Conservation (phyloP, 2,329 filamentous ascomycete genomes). For the Annulohypoxylon truncatum region DNA sequence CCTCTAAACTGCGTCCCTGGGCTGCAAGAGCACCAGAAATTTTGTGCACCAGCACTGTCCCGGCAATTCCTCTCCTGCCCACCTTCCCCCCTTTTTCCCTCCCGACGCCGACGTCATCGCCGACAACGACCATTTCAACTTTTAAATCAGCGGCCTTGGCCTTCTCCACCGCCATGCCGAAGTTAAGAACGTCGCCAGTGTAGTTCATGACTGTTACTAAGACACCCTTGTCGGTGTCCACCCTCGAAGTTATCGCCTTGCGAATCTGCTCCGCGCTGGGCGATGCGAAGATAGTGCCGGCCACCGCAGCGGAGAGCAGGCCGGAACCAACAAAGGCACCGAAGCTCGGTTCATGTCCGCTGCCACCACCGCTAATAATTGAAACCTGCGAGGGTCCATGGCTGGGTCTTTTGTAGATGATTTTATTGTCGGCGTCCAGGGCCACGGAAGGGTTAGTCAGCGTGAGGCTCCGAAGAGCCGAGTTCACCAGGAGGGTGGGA, state of each 20-base stretch:
- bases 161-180: conserved; percentile 93
- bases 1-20: conserved; percentile 71
- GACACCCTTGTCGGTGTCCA: conserved; percentile 78
- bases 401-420: conserved; percentile 78
- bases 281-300: conserved; percentile 87
- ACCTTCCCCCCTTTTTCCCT: conserved; percentile 88
- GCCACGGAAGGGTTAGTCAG: conserved; percentile 86
- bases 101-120: conserved; percentile 92
- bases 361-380: conserved; percentile 88
- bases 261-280: conserved; percentile 86
- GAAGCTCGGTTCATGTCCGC: conserved; percentile 91
- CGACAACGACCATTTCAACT: conserved; percentile 91
- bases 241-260: conserved; percentile 76
- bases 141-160: conserved; percentile 80
- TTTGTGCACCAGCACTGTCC: conserved; percentile 92
- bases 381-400: conserved; percentile 71
- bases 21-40: conserved; percentile 86
- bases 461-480: conserved; percentile 81
- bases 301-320: conserved; percentile 82
- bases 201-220: conserved; percentile 97
- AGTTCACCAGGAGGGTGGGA: conserved; percentile 79
- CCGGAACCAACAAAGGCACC: conserved; percentile 85
- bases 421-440: conserved; percentile 83
- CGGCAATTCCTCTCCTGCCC: conserved; percentile 88
- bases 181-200: conserved; percentile 89